A percentile compares a stretch with the other conserved stretches of the same genome.
phyloP scores from a whole-genome alignment of 371 early-diverging fungal genomes.

The Actinomucor elegans region DNA sequence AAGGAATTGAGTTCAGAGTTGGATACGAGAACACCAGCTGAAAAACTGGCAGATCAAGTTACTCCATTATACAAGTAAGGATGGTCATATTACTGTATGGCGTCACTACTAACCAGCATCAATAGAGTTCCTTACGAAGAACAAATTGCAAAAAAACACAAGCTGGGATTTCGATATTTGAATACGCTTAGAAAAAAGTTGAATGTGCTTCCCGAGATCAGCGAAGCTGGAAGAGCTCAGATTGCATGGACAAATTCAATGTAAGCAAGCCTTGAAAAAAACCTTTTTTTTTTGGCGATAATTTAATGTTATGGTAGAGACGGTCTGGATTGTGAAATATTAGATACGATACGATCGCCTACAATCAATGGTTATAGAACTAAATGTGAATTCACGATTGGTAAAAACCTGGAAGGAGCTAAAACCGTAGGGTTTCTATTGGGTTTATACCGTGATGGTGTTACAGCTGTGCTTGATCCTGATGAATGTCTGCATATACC shows the following conservation, averaged over 20 bases:
- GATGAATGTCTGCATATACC: constrained; percentile 55
- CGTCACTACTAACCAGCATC: too few relatives aligned
- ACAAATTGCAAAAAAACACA: constrained; percentile 31
- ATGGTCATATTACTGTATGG: too few relatives aligned
- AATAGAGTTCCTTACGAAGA: constrained; percentile 26
- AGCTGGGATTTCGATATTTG: constrained; percentile 21
- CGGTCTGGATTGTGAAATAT: constrained; percentile 42
- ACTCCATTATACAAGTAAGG: constrained; percentile 50
- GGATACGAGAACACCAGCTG: constrained; percentile 54
- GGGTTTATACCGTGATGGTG: constrained; percentile 66
- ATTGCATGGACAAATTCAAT: constrained; percentile 46
- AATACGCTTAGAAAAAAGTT: constrained; percentile 23
- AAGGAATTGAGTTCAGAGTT: constrained; percentile 14
- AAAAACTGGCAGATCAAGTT: constrained; percentile 71
- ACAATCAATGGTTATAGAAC: constrained; percentile 65
- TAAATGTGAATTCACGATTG: constrained; percentile 84
- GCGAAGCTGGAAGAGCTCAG: constrained; percentile 23
- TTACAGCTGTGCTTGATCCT: constrained; percentile 53
- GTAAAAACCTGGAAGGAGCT: constrained; percentile 57
- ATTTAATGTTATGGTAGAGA: constrained; percentile 6
- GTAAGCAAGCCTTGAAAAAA: constrained; percentile 3
- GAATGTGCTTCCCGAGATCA: constrained; percentile 19
- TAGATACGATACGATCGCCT: constrained; percentile 66
- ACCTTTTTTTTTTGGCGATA: too few relatives aligned
- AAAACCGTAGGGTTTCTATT: constrained; percentile 72